phyloP scores from a whole-genome alignment of 2,329 filamentous ascomycete genomes.

The Botrytis tulipae region DNA sequence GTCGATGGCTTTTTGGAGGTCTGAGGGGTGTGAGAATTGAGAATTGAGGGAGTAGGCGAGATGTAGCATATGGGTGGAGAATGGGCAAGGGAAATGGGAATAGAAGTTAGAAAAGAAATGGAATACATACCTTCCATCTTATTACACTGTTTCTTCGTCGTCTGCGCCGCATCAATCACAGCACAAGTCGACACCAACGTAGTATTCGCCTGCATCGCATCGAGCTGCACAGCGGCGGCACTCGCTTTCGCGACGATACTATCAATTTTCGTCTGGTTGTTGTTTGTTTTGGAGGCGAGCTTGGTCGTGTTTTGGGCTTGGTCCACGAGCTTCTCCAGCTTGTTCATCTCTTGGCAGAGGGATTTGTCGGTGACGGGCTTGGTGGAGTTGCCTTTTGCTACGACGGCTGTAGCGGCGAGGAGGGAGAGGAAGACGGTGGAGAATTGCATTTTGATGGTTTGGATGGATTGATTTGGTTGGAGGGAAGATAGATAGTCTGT shows the following conservation, averaged over 20 bases:
- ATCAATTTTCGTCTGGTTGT: conserved; percentile 42
- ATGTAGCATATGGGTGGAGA: background rate
- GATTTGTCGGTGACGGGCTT: conserved; percentile 36
- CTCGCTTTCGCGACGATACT: conserved; percentile 42
- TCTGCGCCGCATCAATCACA: conserved; percentile 36
- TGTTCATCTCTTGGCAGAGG: conserved; percentile 40
- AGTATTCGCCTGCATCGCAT: conserved; percentile 39
- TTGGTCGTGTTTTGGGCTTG: conserved; percentile 42
- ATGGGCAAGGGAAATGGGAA: rapidly evolving
- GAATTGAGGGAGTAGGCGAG: no score
- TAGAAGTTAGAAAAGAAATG: background rate
- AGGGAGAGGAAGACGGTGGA: conserved; percentile 30
- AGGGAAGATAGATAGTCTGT: background rate
- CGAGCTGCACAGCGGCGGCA: conserved; percentile 35
- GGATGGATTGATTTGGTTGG: background rate
- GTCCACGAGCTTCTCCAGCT: conserved; percentile 36
- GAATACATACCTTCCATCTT: conserved; percentile 9
- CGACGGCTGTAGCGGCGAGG: conserved; percentile 30
- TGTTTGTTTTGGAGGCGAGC: conserved; percentile 39
- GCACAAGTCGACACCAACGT: conserved; percentile 41
- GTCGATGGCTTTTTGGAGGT: conserved; percentile 25
- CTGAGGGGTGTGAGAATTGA: background rate
- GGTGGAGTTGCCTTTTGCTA: conserved; percentile 37
- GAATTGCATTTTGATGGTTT: conserved; percentile 28
- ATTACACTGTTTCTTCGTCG: conserved; percentile 22